These are phyloP conservation scores for Petunia axillaris DNA, from an alignment of 257 asterid genomes.

Conservation along the genomic window DNA sequence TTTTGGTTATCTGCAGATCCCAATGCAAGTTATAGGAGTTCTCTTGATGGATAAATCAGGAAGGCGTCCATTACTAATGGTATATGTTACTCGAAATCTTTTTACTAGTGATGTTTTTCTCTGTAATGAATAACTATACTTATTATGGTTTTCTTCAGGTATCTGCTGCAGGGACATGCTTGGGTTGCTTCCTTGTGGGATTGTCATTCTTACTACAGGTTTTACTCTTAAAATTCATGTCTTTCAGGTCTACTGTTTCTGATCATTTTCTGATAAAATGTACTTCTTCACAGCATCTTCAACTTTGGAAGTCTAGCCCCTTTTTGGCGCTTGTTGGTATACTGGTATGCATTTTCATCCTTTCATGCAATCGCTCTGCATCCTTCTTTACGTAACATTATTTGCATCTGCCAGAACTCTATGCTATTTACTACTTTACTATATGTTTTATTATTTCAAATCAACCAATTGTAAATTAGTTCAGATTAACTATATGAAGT, in stretches of 20 bases:
- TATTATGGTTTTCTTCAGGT: constrained; percentile 47
- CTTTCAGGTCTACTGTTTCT: neutral
- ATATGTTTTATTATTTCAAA: neutral
- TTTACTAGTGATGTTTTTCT: neutral
- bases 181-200: constrained; percentile 75
- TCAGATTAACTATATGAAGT: neutral
- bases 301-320: constrained; percentile 68
- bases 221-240: constrained; percentile 4
- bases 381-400: neutral
- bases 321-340: constrained; percentile 70
- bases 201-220: constrained; percentile 81
- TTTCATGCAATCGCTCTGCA: neutral
- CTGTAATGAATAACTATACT: neutral
- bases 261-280: constrained; percentile 25
- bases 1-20: constrained; percentile 59
- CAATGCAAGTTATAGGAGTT: constrained; percentile 71
- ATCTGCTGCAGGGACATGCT: constrained; percentile 75
- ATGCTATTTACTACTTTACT: neutral
- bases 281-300: constrained; percentile 53
- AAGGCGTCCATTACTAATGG: constrained; percentile 76
- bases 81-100: constrained; percentile 24
- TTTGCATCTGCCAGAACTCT: neutral
- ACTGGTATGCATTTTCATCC: constrained; percentile 49
- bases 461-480: constrained; percentile 6
- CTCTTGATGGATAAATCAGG: constrained; percentile 85